Evolutionary conservation across 441 rosid genomes (phyloP), one percentile per base, ranked within the genome.

Genomic region (Adansonia rubrostipa): DNA sequence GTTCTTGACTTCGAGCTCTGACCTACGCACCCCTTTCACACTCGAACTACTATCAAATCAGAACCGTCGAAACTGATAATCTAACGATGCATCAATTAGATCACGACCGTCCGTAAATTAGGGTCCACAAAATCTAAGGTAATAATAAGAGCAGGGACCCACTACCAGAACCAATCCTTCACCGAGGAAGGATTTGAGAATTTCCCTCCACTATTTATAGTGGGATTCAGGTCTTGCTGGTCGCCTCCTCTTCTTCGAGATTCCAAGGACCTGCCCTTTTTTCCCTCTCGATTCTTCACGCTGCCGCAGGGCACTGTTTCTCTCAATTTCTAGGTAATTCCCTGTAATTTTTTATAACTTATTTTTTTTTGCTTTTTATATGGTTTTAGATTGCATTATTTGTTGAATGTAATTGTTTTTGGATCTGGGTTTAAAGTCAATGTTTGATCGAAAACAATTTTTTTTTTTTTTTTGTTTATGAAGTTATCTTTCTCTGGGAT

Each of bases 221-320:
- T 40, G 22, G 5, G 11, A 64, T 65, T 65, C 1, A 36, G 10
- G 44, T 50, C 14, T 28, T 28, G 2, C 33, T 28, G 33, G 33
- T 28, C 33, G 33, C 33, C 33, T 28, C 33, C 44, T 40, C 6
- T 40, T 40, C 33, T 28, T 40, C 44, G 44, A 40, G 44, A 40
- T 40, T 40, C 6, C 44, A 40, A 40, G 44, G 44, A 51, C 15
- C 4, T 51, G 5, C 15, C 15, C 13, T 14, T 51, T 51, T 11
- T 51, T 51, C 28, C 20, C 24, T 42, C 7, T 67, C 53, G 20
- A 1, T 40, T 67, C 28, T 9, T 10, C 28, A 2, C 28, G 47
- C 53, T 67, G 71, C 33, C 22, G 53, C 53, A 17, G 28, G 53
- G 33, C 33, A 67, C 33, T 44, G 71, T 67, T 67, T 17, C 28